Evolutionary conservation across 2,329 filamentous ascomycete species (phyloP).

Genomic region (Paradendryphiella salina): DNA sequence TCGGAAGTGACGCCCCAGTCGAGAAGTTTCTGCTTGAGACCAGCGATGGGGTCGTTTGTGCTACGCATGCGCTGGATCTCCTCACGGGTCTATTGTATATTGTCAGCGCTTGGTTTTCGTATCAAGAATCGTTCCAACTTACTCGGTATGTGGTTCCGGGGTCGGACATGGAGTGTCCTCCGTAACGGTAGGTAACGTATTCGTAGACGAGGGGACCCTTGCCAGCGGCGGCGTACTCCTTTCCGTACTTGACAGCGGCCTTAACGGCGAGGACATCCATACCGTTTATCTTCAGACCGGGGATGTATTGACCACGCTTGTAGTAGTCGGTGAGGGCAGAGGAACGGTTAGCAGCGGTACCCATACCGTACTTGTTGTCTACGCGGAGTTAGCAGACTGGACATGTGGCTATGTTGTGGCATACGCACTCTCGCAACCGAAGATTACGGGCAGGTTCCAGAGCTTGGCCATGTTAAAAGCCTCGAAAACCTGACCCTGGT

Average conservation of each 20-base stretch:
- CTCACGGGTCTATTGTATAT: slow-evolving; percentile 71
- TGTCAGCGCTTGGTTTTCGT: slow-evolving; percentile 11
- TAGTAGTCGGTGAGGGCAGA: slow-evolving; percentile 99
- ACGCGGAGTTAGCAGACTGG: slow-evolving; percentile 21
- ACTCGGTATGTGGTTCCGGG: slow-evolving; percentile 95
- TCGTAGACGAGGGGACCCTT: slow-evolving; percentile 96
- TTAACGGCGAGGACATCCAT: slow-evolving; percentile 99
- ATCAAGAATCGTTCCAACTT: slow-evolving; percentile 16
- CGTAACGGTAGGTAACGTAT: slow-evolving; percentile 99
- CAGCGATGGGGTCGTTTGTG: slow-evolving; percentile 97
- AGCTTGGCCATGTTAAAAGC: slow-evolving; percentile 99
- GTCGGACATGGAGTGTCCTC: slow-evolving; percentile 99
- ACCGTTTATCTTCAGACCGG: slow-evolving; percentile 98
- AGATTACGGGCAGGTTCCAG: slow-evolving; percentile 93
- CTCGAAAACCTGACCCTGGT: slow-evolving; percentile 99
- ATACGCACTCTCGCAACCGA: slow-evolving; percentile 93
- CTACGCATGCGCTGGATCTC: slow-evolving; percentile 99
- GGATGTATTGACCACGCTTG: slow-evolving; percentile 99
- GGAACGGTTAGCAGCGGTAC: slow-evolving; percentile 90
- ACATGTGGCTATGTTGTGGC: not conserved
- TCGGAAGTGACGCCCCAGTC: slow-evolving; percentile 92
- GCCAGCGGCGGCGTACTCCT: slow-evolving; percentile 78
- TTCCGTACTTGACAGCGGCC: slow-evolving; percentile 91
- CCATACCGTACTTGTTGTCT: slow-evolving; percentile 99
- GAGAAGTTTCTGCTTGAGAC: slow-evolving; percentile 95